Percentiles rank a stretch among this genome's conserved stretches.
Conservation (phyloP, 2,329 filamentous ascomycete species). For the Lasiodiplodia gonubiensis region DNA sequence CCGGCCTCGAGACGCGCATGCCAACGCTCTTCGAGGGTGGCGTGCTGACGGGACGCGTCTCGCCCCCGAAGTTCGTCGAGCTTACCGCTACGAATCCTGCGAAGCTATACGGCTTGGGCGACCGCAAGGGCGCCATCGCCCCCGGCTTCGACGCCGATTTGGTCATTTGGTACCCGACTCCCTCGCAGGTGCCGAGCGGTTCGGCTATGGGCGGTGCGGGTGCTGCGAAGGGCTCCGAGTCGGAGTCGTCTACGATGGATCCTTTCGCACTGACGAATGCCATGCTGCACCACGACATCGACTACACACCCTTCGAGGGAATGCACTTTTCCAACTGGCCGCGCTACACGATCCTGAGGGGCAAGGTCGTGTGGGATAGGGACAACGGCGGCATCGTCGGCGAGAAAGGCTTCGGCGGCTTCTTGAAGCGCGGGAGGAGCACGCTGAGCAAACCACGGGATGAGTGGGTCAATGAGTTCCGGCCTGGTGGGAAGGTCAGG, state of each 20-base stretch:
- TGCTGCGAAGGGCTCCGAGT: slow-evolving; percentile 49
- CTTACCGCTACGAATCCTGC: slow-evolving; percentile 53
- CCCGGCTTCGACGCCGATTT: slow-evolving; percentile 63
- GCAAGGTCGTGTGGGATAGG: slow-evolving; percentile 63
- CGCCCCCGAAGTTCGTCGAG: slow-evolving; percentile 50
- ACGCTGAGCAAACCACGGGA: slow-evolving; percentile 35
- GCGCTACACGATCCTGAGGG: slow-evolving; percentile 64
- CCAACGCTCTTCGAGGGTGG: slow-evolving; percentile 47
- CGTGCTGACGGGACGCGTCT: slow-evolving; percentile 32
- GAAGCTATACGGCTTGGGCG: slow-evolving; percentile 61
- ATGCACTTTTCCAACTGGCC: slow-evolving; percentile 65
- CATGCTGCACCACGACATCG: slow-evolving; percentile 65
- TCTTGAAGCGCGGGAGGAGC: slow-evolving; percentile 52
- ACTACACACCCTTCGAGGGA: slow-evolving; percentile 69
- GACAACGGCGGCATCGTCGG: slow-evolving; percentile 59
- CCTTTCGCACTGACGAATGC: slow-evolving; percentile 57
- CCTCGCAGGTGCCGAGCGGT: slow-evolving; percentile 47
- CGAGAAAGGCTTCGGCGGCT: slow-evolving; percentile 56
- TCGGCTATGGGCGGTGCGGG: slow-evolving; percentile 43
- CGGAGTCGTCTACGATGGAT: slow-evolving; percentile 46
- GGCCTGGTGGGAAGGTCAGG: slow-evolving; percentile 13
- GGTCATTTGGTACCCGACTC: slow-evolving; percentile 61
- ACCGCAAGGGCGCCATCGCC: slow-evolving; percentile 57
- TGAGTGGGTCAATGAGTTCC: slow-evolving; percentile 4
- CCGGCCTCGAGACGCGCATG: slow-evolving; percentile 51